Percentiles rank a stretch among this genome's conserved stretches.
Evolutionary conservation across 768 basidiomycete genomes (phyloP).

Genomic region (Macrolepiota albuminosa): DNA sequence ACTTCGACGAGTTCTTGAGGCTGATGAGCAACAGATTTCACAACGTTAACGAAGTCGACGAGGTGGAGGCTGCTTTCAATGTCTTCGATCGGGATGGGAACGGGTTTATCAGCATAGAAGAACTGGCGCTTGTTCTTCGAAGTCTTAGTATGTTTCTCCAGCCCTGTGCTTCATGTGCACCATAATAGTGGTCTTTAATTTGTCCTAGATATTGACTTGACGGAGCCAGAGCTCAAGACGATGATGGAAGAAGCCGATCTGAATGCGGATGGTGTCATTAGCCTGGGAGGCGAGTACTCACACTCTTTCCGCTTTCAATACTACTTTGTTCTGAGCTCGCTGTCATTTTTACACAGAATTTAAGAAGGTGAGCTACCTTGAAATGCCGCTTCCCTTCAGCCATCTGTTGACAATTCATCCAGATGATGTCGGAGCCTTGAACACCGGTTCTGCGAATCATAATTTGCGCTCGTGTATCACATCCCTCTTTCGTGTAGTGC

Average conservation of each 20-base stretch:
- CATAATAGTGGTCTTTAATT: not conserved
- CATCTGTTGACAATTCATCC: not conserved
- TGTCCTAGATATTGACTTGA: slow-evolving; percentile 52
- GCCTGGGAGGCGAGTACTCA: slow-evolving; percentile 54
- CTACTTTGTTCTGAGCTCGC: not conserved
- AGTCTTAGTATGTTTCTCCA: slow-evolving; percentile 63
- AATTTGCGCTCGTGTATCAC: not conserved
- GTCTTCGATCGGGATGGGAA: slow-evolving; percentile 96
- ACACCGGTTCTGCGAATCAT: not conserved
- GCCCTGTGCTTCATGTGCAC: not conserved
- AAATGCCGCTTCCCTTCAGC: not conserved
- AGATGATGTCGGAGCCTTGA: slow-evolving; percentile 10
- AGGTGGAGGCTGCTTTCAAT: slow-evolving; percentile 44
- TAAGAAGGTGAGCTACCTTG: slow-evolving; percentile 6
- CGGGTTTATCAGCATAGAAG: slow-evolving; percentile 84
- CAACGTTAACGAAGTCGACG: slow-evolving; percentile 38
- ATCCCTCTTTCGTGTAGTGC: not conserved
- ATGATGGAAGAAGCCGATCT: slow-evolving; percentile 91
- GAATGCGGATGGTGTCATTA: slow-evolving; percentile 84
- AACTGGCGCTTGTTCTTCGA: slow-evolving; percentile 92
- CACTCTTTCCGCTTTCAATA: not conserved
- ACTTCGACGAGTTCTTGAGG: slow-evolving; percentile 42
- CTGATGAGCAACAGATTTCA: slow-evolving; percentile 42
- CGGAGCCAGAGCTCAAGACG: slow-evolving; percentile 74
- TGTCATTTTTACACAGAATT: slow-evolving; percentile 8